Evolutionary conservation across 352 stramenopile species (phyloP), one percentile per base, ranked within the genome.

Genomic region (Stephanocyclus meneghinianus): DNA sequence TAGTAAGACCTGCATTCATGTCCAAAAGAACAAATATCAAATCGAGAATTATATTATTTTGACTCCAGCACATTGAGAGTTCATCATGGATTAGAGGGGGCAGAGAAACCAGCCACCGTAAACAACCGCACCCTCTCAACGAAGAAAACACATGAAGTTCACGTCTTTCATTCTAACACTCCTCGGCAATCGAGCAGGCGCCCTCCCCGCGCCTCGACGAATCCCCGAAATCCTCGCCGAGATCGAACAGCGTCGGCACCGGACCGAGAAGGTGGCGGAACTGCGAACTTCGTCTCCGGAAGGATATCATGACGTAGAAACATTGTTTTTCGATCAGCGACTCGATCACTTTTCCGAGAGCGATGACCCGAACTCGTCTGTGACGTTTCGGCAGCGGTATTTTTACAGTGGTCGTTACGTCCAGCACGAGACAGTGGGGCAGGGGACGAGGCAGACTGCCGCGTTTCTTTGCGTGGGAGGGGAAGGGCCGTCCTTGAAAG

Each of bases 401-500:
- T 93, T 94, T 78, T 87, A 90, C 53, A 87, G 81, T 16, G 50
- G 77, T 80, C 83, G 80, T 40, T 92, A 85, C 53, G 64, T 82
- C 8, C 15, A 61, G 8, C 1, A 37, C 6, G 47, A 45, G 15
- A 35, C 63, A 16, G 59, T 35, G 5, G 55, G 37, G 16, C 60
- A 68, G 37, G 18, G 11, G 10, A 42, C 13, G 4, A 50, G 48
- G 53, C 35, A 13, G 7, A 81, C 62, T 32, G 62, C 82, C 45
- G 76, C 72, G 7, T 93, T 95, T 67, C 53, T 95, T 18, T 95
- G 90, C 68, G 84, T 95, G 1, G 91, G 91, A 45, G 90, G 91
- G 1, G 91, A 95, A 81, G 91, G 90, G 4, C 90, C 90, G 21
- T 79, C 84, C 13, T 65, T 95, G 16, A 70, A 86, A 40, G 63